phyloP scores from a whole-genome alignment of 2,329 filamentous ascomycete genomes.

The Hypoxylon sp. region DNA sequence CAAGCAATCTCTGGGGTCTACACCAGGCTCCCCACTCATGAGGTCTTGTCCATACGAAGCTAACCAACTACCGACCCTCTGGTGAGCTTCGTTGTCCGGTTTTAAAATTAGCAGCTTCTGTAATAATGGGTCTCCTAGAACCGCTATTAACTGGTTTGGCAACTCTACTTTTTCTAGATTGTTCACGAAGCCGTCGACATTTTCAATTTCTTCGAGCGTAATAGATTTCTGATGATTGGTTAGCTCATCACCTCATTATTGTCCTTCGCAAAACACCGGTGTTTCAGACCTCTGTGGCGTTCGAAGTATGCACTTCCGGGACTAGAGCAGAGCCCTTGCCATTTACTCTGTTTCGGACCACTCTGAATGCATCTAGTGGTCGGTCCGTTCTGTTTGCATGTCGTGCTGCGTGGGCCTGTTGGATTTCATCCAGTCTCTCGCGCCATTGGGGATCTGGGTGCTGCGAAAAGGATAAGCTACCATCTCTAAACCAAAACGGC shows the following conservation, averaged over 20 bases:
- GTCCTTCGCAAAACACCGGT: background rate
- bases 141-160: slow-evolving; percentile 85
- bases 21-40: slow-evolving; percentile 65
- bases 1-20: slow-evolving; percentile 69
- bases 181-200: slow-evolving; percentile 76
- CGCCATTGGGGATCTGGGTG: slow-evolving; percentile 85
- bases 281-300: slow-evolving; percentile 74
- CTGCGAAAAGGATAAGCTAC: slow-evolving; percentile 57
- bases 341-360: slow-evolving; percentile 67
- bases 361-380: slow-evolving; percentile 72
- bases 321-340: slow-evolving; percentile 67
- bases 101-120: slow-evolving; percentile 82
- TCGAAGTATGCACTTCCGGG: slow-evolving; percentile 80
- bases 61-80: slow-evolving; percentile 73
- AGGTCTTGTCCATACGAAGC: slow-evolving; percentile 69
- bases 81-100: slow-evolving; percentile 66
- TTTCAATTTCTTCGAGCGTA: slow-evolving; percentile 84
- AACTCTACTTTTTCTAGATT: slow-evolving; percentile 84
- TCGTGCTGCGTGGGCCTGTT: slow-evolving; percentile 69
- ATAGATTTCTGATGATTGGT: slow-evolving; percentile 66
- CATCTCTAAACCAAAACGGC: background rate
- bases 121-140: slow-evolving; percentile 80
- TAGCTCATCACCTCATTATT: slow-evolving; percentile 57
- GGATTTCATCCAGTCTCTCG: slow-evolving; percentile 76
- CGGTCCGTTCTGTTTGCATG: slow-evolving; percentile 60